phyloP scores from a whole-genome alignment of 106 monocot species.

The Platanthera guangdongensis region DNA sequence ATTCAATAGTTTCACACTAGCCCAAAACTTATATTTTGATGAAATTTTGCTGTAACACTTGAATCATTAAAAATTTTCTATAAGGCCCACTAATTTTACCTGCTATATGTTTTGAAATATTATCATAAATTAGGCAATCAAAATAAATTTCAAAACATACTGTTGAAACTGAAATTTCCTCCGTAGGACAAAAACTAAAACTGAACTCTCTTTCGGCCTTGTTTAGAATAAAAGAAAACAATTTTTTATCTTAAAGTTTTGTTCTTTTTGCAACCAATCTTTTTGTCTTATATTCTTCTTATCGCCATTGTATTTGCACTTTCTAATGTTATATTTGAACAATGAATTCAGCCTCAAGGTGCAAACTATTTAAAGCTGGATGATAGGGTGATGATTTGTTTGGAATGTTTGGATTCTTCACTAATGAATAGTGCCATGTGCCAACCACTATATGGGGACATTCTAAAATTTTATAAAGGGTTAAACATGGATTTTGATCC shows the following conservation, averaged over 20 bases:
- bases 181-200: no score
- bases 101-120: no score
- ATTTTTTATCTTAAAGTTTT: neutral
- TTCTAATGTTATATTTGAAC: no score
- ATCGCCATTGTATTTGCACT: neutral
- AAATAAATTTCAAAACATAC: no score
- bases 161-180: no score
- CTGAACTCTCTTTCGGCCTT: neutral
- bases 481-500: constrained; percentile 88
- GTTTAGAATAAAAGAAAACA: neutral
- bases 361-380: constrained; percentile 51
- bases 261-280: neutral
- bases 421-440: constrained; percentile 86
- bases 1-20: no score
- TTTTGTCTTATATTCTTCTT: neutral
- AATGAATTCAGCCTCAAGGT: constrained; percentile 48
- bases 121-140: no score
- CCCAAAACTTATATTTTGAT: no score
- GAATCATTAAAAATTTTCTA: no score
- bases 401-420: constrained; percentile 84
- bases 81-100: no score
- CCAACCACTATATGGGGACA: constrained; percentile 87
- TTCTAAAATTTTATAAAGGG: constrained; percentile 95
- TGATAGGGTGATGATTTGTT: constrained; percentile 79
- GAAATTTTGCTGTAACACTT: no score